Base-by-base conservation (phyloP, 2,329 filamentous ascomycete genomes). In the Cercospora zeina region DNA sequence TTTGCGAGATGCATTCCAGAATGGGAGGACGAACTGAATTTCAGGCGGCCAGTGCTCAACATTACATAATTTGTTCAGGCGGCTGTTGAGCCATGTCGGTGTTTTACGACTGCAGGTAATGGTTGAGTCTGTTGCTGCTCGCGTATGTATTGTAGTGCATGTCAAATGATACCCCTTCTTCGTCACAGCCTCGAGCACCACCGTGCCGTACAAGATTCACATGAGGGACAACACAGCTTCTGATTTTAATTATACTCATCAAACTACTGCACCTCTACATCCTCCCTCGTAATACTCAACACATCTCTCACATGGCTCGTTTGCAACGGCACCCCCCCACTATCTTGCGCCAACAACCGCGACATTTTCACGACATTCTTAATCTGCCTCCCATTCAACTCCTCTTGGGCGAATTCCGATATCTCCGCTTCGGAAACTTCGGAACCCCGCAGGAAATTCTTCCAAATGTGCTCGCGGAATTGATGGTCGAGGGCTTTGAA, bases 391-490 rank as follows among this genome's bases (percentile, higher is more conserved):
- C 65, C 63, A 42, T 62, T 64, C 4, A 65, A 45, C 19, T 50
- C 34, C 45, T 66, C 60, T n/a, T 33, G 21, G 5, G 65, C 65
- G 14, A 65, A 66, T 5, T 27, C 37, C 19, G 50, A 30, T 11
- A 65, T 42, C 13, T 63, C 65, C 14, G 33, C n/a, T 2, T 51
- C 31, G 24, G 55, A 33, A n/a, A 66, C 36, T 16, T 55, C 50
- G 0, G 62, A 39, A 10, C 47, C 62, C n/a, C 50, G 31, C 14
- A 65, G 31, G 75, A 96, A 96, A 77, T 92, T 88, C 76, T 87
- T 87, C 86, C 93, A 96, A 39, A 96, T 89, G 62, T 85, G 82
- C 69, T 87, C 59, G 4, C 64, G 55, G 16, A 49, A 63, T 10
- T 53, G 45, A 33, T 59, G 54, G 30, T 65, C 63, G 6, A 66